phyloP scores from a whole-genome alignment of 148 eudicot species.

The Rhododendron henanense region DNA sequence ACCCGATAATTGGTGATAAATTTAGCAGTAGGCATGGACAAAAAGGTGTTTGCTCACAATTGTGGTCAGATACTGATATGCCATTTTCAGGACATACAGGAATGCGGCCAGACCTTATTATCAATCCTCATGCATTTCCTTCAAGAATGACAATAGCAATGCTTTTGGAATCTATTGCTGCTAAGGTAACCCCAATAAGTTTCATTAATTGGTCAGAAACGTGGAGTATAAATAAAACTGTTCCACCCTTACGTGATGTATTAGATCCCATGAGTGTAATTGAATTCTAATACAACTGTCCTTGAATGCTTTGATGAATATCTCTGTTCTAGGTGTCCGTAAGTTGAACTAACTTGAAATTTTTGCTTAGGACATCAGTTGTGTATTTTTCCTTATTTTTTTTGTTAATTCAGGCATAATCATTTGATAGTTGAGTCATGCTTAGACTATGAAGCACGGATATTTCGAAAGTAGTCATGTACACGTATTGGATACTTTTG shows the following conservation, averaged over 20 bases:
- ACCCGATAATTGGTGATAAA: slow-evolving; percentile 94
- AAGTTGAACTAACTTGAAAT: neutral
- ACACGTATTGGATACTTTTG: neutral
- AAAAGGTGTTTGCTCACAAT: slow-evolving; percentile 95
- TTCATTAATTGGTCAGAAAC: neutral
- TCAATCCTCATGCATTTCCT: slow-evolving; percentile 98
- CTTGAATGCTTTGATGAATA: neutral
- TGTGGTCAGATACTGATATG: slow-evolving; percentile 93
- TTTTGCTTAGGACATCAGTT: neutral
- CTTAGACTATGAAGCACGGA: neutral
- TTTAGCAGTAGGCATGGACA: slow-evolving; percentile 99
- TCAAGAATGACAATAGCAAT: slow-evolving; percentile 97
- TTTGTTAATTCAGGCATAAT: neutral
- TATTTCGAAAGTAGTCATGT: neutral
- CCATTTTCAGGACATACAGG: slow-evolving; percentile 88
- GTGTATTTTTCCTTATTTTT: neutral
- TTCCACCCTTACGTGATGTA: neutral
- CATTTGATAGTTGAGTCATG: neutral
- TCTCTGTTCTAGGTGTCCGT: neutral
- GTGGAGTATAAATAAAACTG: too few species aligned
- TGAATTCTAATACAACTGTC: neutral
- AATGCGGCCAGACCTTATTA: slow-evolving; percentile 97
- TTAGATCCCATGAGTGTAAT: neutral
- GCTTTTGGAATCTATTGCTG: slow-evolving; percentile 97
- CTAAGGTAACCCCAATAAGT: slow-evolving; percentile 55